Conservation (phyloP, 164 flowering plant species). For the Tetrastigma voinierianum region DNA sequence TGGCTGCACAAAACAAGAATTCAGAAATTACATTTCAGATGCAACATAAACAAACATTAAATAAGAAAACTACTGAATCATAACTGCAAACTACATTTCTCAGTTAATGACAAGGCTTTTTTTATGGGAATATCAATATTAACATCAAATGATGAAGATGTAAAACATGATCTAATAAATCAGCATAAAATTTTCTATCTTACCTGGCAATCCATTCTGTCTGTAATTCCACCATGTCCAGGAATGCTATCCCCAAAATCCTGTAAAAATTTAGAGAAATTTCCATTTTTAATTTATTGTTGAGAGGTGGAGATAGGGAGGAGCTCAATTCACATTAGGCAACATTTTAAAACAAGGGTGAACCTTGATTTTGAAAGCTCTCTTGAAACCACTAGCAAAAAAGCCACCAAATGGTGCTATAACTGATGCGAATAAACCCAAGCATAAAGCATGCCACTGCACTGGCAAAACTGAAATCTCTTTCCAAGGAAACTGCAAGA, state of each 20-base stretch:
- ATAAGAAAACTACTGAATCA: too few relatives aligned
- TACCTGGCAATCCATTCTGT: constrained; percentile 99
- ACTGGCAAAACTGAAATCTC: constrained; percentile 74
- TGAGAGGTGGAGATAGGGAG: too few relatives aligned
- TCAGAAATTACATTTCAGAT: too few relatives aligned
- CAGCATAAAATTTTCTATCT: constrained; percentile 2
- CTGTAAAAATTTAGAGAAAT: constrained; percentile 31
- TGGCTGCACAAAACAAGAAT: too few relatives aligned
- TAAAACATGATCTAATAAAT: too few relatives aligned
- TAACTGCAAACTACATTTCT: too few relatives aligned
- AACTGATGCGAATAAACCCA: constrained; percentile 91
- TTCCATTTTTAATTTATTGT: too few relatives aligned
- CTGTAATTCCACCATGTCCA: constrained; percentile 99
- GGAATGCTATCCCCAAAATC: constrained; percentile 99
- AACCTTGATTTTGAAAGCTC: constrained; percentile 97
- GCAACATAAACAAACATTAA: too few relatives aligned
- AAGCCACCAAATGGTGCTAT: constrained; percentile 99
- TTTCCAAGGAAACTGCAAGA: constrained; percentile 80
- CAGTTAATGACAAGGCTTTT: too few relatives aligned
- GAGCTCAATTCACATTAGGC: too few relatives aligned
- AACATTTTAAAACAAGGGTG: neutral
- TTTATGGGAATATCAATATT: neutral
- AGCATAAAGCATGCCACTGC: constrained; percentile 87
- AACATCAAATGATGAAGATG: too few relatives aligned
- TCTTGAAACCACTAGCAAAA: constrained; percentile 96